Base-by-base conservation (phyloP, 2,329 filamentous ascomycete species). In the Pestalotiopsis fici region DNA sequence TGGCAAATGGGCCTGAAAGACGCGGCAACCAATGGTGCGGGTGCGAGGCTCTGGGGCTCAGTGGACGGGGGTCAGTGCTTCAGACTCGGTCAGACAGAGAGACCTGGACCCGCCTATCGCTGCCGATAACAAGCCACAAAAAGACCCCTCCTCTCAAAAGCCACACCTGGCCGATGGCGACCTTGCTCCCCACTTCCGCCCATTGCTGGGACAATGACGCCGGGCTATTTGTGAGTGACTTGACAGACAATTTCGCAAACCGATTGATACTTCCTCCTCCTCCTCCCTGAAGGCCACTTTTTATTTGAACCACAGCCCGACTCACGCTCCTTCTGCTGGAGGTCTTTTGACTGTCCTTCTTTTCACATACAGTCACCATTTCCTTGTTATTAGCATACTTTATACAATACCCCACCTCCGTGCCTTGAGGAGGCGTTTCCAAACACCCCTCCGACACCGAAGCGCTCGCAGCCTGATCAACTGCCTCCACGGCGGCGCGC, bases 151-250 rank as follows among this genome's bases (percentile, higher is more conserved):
- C 18, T 60, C 25, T 12, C 15, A n/a, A 27, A 27, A 57, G 55
- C 23, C 23, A 27, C 23, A 57, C 13, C 11, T 27, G 31, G n/a
- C 27, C 28, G 15, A 60, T 31, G 57, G 27, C 57, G n/a, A 37
- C 57, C 31, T 31, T 27, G 13, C 27, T 31, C 23, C 55, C 23
- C 27, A 57, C 23, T 27, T 31, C 27, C 23, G 31, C 31, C 31
- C 57, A 60, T 60, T 60, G 57, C 57, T 60, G 57, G 27, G 57
- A 60, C 57, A 60, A 60, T 60, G 57, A 60, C 57, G 57, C 57
- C 28, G 57, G 57, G 57, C 57, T 21, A 60, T 60, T 60, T 60
- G 57, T 60, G 57, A 60, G 43, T 50, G 43, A 21, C 21, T n/a
- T 35, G 31, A 35, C 57, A 35, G 57, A 60, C 57, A 60, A 60